Conservation (phyloP, 495 filamentous ascomycete species). For the Aspergillus indologenus region DNA sequence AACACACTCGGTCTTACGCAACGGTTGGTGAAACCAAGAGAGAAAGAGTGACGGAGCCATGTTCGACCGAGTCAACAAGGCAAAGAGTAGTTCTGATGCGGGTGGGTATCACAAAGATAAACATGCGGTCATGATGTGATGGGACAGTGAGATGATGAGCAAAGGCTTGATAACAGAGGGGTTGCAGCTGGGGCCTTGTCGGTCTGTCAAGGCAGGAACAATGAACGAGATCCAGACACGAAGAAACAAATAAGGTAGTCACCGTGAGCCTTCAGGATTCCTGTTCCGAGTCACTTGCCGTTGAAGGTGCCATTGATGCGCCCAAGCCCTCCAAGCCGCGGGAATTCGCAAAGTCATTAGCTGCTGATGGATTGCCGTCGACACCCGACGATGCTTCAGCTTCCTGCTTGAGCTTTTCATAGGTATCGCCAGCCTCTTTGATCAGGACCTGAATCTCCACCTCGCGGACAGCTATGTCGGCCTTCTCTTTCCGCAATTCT, state of each 20-base stretch:
- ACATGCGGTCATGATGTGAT: background rate
- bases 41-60: conserved; percentile 21
- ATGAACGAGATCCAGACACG: background rate
- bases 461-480: conserved; percentile 68
- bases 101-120: background rate
- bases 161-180: background rate
- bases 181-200: background rate
- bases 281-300: conserved; percentile 26
- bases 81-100: background rate
- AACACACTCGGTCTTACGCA: conserved; percentile 12
- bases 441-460: conserved; percentile 77
- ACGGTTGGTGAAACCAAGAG: conserved; percentile 16
- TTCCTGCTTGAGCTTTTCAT: conserved; percentile 58
- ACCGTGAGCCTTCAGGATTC: conserved; percentile 23
- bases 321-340: conserved; percentile 45
- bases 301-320: conserved; percentile 28
- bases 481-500: conserved; percentile 61
- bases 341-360: conserved; percentile 29
- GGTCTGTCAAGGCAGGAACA: background rate
- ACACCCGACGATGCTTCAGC: conserved; percentile 40
- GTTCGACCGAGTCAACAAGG: background rate
- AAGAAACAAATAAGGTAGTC: background rate
- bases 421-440: conserved; percentile 77
- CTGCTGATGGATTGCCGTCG: conserved; percentile 26
- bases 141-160: background rate